Base-by-base conservation (phyloP, 352 stramenopile genomes). In the Globisporangium ultimum region DNA sequence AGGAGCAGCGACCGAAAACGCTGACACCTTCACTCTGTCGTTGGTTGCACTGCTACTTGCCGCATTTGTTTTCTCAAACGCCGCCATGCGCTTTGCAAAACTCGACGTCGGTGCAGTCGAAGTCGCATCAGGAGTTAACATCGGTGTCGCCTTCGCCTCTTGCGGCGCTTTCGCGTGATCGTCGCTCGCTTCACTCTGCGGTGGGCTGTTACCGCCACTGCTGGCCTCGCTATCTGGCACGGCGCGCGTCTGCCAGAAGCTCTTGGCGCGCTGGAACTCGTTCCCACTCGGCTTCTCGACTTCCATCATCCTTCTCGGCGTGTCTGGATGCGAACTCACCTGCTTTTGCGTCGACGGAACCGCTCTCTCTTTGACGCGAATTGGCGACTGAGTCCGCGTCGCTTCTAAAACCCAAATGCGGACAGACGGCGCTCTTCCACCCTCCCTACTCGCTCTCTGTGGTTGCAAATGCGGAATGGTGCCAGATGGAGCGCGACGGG, bases 201-300 rank as follows among this genome's bases (percentile, higher is more conserved):
- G 34, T 21, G 34, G 15, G 13, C 48, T 21, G 48, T 12, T 53
- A 15, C 55, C 52, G 5, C 28, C 17, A 10, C n/a, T 36, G 24
- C 34, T 50, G 55, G 45, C 67, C 80, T 56, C 65, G 66, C 11
- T 71, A 72, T 22, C 74, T 36, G 28, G 69, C 41, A 68, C 60
- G 18, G 71, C 58, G n/a, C 79, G 82, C 51, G 74, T 82, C 53
- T 85, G 76, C 82, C 82, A 91, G 22, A 91, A 70, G 45, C 52
- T 88, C 55, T 87, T 86, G 43, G 84, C 78, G 58, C 74, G 72
- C 46, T 68, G 61, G 48, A 84, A 81, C 61, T 80, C 71, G 54
- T 28, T 69, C 20, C n/a, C 50, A 51, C 15, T 36, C 40, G 41
- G 21, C 13, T 52, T 24, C 11, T 49, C 24, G 36, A 22, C 46